Evolutionary conservation across 495 filamentous ascomycete species (phyloP), one percentile per base, ranked within the genome.

Genomic region (Aspergillus avenaceus): DNA sequence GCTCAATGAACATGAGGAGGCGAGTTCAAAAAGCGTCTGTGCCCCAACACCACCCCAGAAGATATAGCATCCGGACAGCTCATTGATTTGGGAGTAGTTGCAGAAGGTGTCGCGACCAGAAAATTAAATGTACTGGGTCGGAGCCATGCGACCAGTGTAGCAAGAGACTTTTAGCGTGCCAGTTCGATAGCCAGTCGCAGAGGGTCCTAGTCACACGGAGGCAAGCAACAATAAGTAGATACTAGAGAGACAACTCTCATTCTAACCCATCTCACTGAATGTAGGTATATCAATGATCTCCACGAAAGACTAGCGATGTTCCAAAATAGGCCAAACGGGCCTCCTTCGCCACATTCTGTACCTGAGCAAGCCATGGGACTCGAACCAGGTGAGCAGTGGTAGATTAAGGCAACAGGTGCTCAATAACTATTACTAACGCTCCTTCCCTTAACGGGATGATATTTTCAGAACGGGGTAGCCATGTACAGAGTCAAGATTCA

Each of bases 91-190:
- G n/a, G n/a, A n/a, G n/a, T n/a, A 41, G 41, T 9, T 44, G 41
- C 22, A 44, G 22, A 26, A 44, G 41, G 26, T 53, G 41, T 13
- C 41, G 41, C 5, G 41, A 44, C 9, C 41, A 44, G 9, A 44
- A 44, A 23, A 44, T 44, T 23, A 23, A 16, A 44, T 44, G 41
- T 18, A 24, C 41, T 12, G 23, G 41, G 2, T 44, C 41, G 19
- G 19, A 44, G 3, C 23, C 41, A 8, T 44, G 41, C 41, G 41
- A 44, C 41, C 19, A 44, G 9, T 23, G 41, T 26, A 44, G 41
- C 18, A 44, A 44, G 18, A 8, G 41, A 26, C 8, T 12, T 5
- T 25, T 12, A 18, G 22, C 41, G 12, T 44, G 41, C 9, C 41
- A 44, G 9, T 44, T 44, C 18, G 41, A 44, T 9, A 44, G 41